These are phyloP conservation scores for Trametes cinnabarina DNA, from an alignment of 768 basidiomycete species.

Conservation along the genomic window DNA sequence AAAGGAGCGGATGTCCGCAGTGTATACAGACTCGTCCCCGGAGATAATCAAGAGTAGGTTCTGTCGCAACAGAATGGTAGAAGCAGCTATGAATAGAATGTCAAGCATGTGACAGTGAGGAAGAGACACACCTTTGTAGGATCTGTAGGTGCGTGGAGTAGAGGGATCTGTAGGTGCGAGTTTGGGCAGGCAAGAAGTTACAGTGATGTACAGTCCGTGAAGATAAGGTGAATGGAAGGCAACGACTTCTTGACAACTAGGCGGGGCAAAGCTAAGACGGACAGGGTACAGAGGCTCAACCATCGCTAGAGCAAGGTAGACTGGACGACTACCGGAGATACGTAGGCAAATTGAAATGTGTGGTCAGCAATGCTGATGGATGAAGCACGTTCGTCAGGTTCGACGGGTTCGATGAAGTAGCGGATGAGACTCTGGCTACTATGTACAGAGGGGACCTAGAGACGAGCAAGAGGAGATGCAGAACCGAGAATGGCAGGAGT, in stretches of 20 bases:
- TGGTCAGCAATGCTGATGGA: too few species aligned
- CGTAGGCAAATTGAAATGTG: not conserved
- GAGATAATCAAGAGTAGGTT: too few species aligned
- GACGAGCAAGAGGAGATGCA: not conserved
- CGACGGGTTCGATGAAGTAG: too few species aligned
- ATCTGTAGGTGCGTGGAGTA: not conserved
- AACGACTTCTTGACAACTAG: not conserved
- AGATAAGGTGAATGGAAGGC: not conserved
- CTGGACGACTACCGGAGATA: not conserved
- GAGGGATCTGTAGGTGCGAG: not conserved
- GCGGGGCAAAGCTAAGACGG: not conserved
- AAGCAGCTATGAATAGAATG: not conserved
- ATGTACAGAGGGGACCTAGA: not conserved
- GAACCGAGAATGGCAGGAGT: conserved; percentile 13
- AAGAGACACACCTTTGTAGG: not conserved
- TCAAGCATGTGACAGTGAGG: not conserved
- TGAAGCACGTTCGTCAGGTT: too few species aligned
- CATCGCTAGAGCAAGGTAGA: not conserved
- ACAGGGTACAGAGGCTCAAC: conserved; percentile 6
- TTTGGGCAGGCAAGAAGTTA: not conserved
- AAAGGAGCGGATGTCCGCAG: too few species aligned
- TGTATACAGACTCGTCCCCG: not conserved
- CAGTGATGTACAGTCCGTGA: not conserved
- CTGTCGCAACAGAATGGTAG: too few species aligned
- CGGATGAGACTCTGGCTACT: not conserved